phyloP scores from a whole-genome alignment of 768 basidiomycete species.

The Chalciporus piperatus region DNA sequence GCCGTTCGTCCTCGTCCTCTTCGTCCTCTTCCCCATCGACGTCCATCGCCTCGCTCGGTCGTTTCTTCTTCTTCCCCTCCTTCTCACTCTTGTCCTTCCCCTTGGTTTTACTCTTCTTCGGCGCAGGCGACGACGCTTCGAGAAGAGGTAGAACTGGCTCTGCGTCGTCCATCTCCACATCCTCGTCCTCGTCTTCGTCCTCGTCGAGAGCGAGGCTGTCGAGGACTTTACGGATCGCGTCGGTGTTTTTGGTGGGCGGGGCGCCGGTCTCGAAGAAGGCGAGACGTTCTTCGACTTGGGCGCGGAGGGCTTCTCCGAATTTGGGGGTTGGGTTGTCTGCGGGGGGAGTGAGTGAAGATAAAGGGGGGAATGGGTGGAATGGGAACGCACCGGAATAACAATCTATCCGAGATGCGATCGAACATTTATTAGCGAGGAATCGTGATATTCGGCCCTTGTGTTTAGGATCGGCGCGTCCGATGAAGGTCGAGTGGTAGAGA shows the following conservation, averaged over 20 bases:
- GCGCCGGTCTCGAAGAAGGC: constrained; percentile 91
- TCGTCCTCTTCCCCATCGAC: constrained; percentile 48
- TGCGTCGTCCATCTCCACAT: constrained; percentile 37
- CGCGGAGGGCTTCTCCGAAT: constrained; percentile 90
- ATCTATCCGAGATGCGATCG: constrained; percentile 95
- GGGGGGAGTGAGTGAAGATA: not conserved
- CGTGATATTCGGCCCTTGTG: constrained; percentile 97
- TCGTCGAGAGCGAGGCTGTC: constrained; percentile 72
- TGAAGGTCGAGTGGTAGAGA: constrained; percentile 96
- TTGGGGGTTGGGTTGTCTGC: constrained; percentile 85
- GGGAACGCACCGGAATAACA: constrained; percentile 73
- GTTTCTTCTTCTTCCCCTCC: constrained; percentile 50
- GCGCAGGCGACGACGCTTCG: constrained; percentile 49
- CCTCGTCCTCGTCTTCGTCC: constrained; percentile 40
- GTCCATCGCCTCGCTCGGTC: constrained; percentile 65
- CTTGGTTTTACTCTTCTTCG: constrained; percentile 56
- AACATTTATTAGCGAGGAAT: constrained; percentile 99
- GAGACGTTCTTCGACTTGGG: constrained; percentile 94
- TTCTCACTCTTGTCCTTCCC: constrained; percentile 32
- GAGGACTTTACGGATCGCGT: constrained; percentile 87
- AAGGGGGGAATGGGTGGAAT: not conserved
- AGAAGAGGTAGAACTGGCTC: constrained; percentile 57
- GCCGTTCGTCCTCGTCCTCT: constrained; percentile 42
- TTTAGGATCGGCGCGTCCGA: constrained; percentile 90
- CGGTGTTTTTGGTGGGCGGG: constrained; percentile 86